These are phyloP conservation scores for Fagus sylvatica DNA, from an alignment of 306 rosid genomes.

Conservation along the genomic window DNA sequence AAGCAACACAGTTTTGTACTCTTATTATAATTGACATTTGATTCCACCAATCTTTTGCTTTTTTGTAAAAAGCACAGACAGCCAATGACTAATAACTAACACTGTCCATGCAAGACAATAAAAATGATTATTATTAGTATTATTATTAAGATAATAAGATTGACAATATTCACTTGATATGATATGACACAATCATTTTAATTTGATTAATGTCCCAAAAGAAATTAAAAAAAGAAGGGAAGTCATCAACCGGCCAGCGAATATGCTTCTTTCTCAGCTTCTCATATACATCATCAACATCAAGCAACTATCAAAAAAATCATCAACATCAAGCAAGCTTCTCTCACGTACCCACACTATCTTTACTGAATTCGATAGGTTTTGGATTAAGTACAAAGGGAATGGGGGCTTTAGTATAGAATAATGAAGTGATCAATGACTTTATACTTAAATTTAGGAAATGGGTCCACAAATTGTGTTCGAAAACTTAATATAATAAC, in stretches of 20 bases:
- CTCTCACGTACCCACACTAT: slow-evolving; percentile 20
- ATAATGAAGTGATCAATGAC: slow-evolving; percentile 27
- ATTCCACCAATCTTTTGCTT: neutral
- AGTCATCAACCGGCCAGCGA: neutral
- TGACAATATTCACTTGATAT: neutral
- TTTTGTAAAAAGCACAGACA: neutral
- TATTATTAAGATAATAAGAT: neutral
- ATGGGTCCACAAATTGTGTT: slow-evolving; percentile 27
- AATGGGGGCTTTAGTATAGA: slow-evolving; percentile 18
- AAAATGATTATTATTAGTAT: neutral
- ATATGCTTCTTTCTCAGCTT: slow-evolving; percentile 13
- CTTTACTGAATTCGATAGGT: slow-evolving; percentile 28
- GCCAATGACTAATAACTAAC: neutral
- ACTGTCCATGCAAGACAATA: neutral
- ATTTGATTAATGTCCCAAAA: neutral
- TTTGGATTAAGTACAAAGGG: slow-evolving; percentile 33
- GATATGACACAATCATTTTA: neutral
- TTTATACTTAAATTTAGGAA: slow-evolving; percentile 23
- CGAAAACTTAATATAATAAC: slow-evolving; percentile 46
- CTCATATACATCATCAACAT: neutral
- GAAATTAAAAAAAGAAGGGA: neutral
- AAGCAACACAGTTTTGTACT: slow-evolving; percentile 1
- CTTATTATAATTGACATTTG: neutral
- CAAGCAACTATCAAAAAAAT: neutral
- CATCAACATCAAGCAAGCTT: slow-evolving; percentile 19